phyloP scores from a whole-genome alignment of 129 eudicot species.

The Tagetes patula region DNA sequence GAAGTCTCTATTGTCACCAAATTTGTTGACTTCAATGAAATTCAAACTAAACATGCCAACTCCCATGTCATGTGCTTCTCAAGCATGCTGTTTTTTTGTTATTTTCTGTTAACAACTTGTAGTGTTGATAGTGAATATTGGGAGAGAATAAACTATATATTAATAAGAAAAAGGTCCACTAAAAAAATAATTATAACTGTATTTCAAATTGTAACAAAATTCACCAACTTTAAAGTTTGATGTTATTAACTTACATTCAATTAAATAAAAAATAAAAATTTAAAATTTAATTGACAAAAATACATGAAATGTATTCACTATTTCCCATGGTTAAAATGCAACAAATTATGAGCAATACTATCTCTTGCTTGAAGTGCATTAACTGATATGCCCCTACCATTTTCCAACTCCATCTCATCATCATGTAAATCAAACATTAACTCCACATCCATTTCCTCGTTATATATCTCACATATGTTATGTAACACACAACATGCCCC shows the following conservation, averaged over 20 bases:
- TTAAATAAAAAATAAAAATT: not conserved
- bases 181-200: not conserved
- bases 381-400: slow-evolving; percentile 30
- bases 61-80: not conserved
- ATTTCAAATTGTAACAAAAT: not conserved
- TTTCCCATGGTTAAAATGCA: slow-evolving; percentile 37
- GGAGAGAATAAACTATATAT: not conserved
- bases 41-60: not conserved
- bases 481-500: slow-evolving; percentile 36
- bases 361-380: slow-evolving; percentile 57
- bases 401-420: slow-evolving; percentile 48
- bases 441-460: slow-evolving; percentile 45
- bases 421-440: slow-evolving; percentile 58
- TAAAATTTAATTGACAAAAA: not conserved
- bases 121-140: not conserved
- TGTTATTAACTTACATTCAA: not conserved
- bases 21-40: not conserved
- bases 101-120: not conserved
- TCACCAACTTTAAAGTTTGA: not conserved
- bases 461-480: slow-evolving; percentile 68
- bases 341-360: slow-evolving; percentile 60
- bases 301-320: not conserved
- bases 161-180: too few relatives aligned
- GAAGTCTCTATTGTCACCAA: not conserved
- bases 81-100: not conserved